Conservation (phyloP, 768 basidiomycete species). For the Termitomyces sp. region DNA sequence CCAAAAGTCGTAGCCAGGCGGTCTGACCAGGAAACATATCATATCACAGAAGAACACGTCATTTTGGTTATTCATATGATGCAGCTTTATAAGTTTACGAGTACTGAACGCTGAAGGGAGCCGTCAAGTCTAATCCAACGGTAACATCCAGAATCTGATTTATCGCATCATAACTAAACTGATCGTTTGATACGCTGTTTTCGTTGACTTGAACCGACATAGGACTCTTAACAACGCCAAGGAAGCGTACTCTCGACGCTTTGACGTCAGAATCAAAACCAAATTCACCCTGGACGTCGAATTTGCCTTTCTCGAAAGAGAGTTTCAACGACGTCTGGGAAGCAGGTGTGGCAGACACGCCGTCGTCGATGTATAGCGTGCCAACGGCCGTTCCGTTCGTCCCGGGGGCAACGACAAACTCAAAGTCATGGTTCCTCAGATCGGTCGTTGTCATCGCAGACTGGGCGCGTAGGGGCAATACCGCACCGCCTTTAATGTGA, state of each 20-base stretch:
- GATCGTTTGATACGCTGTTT: slow-evolving; percentile 13
- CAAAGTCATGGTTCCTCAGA: slow-evolving; percentile 50
- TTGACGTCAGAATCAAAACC: slow-evolving; percentile 32
- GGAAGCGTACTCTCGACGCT: slow-evolving; percentile 29
- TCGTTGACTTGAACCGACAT: slow-evolving; percentile 24
- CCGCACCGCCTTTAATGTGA: slow-evolving; percentile 52
- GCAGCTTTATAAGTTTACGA: not conserved
- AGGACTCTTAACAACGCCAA: slow-evolving; percentile 27
- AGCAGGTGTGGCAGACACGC: slow-evolving; percentile 39
- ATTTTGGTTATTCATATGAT: not conserved
- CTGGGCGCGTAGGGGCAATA: slow-evolving; percentile 51
- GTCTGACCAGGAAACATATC: not conserved
- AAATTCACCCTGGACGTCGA: slow-evolving; percentile 32
- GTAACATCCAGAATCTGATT: slow-evolving; percentile 39
- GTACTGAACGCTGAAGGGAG: slow-evolving; percentile 26
- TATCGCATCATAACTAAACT: slow-evolving; percentile 27
- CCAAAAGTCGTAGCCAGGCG: not conserved
- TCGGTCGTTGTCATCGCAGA: slow-evolving; percentile 57
- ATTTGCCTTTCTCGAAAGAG: slow-evolving; percentile 20
- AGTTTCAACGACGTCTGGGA: slow-evolving; percentile 27
- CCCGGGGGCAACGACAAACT: slow-evolving; percentile 57
- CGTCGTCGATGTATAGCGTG: slow-evolving; percentile 58
- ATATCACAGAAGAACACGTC: not conserved
- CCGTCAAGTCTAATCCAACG: slow-evolving; percentile 30
- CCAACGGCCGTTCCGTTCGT: slow-evolving; percentile 47